Evolutionary conservation across 2,329 filamentous ascomycete species (phyloP).

Genomic region (Fusarium caatingaense): DNA sequence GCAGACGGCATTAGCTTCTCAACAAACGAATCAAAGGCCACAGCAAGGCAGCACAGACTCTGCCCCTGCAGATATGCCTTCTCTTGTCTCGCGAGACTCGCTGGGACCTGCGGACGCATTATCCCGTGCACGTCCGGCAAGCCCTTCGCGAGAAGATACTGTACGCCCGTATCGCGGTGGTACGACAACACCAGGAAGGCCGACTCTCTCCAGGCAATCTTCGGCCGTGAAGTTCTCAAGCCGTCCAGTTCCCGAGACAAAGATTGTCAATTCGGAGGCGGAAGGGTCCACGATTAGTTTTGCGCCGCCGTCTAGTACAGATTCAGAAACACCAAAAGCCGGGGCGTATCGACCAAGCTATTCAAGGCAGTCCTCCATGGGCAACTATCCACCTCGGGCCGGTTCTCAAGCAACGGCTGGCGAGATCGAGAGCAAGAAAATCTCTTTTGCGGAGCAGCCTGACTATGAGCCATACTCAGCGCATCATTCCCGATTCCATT

Average conservation of each 20-base stretch:
- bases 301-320: constrained; percentile 52
- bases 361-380: constrained; percentile 60
- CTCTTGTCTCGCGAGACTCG: constrained; percentile 32
- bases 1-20: constrained; percentile 17
- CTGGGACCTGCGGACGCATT: constrained; percentile 10
- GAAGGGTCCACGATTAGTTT: constrained; percentile 76
- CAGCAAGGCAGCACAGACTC: constrained; percentile 7
- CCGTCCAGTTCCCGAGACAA: constrained; percentile 76
- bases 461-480: constrained; percentile 34
- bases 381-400: constrained; percentile 71
- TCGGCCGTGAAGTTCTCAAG: constrained; percentile 75
- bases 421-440: constrained; percentile 66
- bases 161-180: constrained; percentile 40
- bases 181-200: constrained; percentile 51
- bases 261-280: constrained; percentile 70
- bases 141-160: constrained; percentile 41
- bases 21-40: background rate
- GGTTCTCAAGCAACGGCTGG: constrained; percentile 69
- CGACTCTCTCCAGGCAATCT: constrained; percentile 63
- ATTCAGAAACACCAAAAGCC: constrained; percentile 45
- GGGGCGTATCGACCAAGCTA: constrained; percentile 51
- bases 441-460: constrained; percentile 68
- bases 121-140: constrained; percentile 41
- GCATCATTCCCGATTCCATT: constrained; percentile 48
- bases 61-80: constrained; percentile 41